phyloP scores from a whole-genome alignment of 345 rosid genomes.

The Acer campestre region DNA sequence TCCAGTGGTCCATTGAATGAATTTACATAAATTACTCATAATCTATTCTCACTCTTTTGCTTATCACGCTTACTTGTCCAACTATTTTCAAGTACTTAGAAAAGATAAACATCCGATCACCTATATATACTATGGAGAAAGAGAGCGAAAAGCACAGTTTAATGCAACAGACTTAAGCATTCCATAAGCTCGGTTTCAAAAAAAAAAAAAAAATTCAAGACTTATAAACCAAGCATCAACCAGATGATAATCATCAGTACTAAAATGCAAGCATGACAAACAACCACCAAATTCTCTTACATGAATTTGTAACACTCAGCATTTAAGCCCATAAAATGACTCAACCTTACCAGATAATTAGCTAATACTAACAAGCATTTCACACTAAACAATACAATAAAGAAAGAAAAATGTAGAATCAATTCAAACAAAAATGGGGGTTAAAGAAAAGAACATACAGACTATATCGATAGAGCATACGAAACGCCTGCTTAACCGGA shows the following conservation, averaged over 20 bases:
- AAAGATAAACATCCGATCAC: background rate
- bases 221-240: background rate
- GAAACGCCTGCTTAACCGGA: conserved; percentile 86
- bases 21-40: background rate
- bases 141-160: background rate
- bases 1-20: background rate
- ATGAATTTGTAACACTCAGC: background rate
- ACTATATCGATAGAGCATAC: conserved; percentile 85
- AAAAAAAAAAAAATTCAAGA: background rate
- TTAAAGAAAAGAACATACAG: conserved; percentile 46
- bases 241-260: background rate
- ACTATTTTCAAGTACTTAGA: background rate
- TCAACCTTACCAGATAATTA: background rate
- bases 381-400: background rate
- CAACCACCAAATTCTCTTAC: background rate
- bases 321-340: background rate
- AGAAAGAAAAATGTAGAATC: background rate
- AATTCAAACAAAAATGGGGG: background rate
- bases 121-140: background rate
- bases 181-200: background rate
- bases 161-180: background rate
- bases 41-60: background rate
- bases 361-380: background rate
- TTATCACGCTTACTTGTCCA: background rate
- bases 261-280: background rate